These are phyloP conservation scores for Seminavis robusta DNA, from an alignment of 108 stramenopile genomes.

Conservation along the genomic window DNA sequence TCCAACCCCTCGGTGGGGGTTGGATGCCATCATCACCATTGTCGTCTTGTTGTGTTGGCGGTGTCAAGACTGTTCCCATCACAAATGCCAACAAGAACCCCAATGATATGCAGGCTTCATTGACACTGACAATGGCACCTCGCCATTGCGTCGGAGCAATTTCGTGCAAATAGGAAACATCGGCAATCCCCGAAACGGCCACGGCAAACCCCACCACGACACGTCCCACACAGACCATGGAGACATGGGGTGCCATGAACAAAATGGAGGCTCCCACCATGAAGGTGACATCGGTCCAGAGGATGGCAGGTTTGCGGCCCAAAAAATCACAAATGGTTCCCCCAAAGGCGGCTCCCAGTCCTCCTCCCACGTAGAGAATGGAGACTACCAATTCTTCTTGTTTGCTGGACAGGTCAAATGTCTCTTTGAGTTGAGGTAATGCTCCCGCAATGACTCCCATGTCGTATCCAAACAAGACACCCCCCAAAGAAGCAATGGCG, in stretches of 20 bases:
- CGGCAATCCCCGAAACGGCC: slow-evolving; percentile 65
- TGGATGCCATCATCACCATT: too few species aligned
- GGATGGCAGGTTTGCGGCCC: slow-evolving; percentile 53
- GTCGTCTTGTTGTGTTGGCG: too few species aligned
- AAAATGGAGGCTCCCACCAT: slow-evolving; percentile 52
- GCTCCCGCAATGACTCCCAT: slow-evolving; percentile 66
- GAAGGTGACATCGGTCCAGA: slow-evolving; percentile 64
- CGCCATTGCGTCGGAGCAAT: slow-evolving; percentile 55
- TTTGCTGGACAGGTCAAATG: slow-evolving; percentile 32
- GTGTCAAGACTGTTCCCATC: too few species aligned
- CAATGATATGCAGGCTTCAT: slow-evolving; percentile 72
- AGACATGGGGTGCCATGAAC: slow-evolving; percentile 21
- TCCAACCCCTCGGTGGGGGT: too few species aligned
- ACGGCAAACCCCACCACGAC: slow-evolving; percentile 67
- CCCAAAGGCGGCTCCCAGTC: slow-evolving; percentile 59
- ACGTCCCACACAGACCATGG: slow-evolving; percentile 42
- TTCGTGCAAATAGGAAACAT: slow-evolving; percentile 71
- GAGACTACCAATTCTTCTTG: slow-evolving; percentile 61
- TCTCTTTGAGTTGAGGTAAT: slow-evolving; percentile 42
- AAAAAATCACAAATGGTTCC: slow-evolving; percentile 57
- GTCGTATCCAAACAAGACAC: slow-evolving; percentile 73
- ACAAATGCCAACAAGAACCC: slow-evolving; percentile 69
- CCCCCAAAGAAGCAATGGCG: slow-evolving; percentile 55
- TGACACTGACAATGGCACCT: slow-evolving; percentile 69
- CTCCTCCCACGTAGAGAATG: slow-evolving; percentile 65